A percentile compares a stretch with the other conserved stretches of the same genome.
phyloP scores from a whole-genome alignment of 768 basidiomycete species.

The Boletus insuetus region DNA sequence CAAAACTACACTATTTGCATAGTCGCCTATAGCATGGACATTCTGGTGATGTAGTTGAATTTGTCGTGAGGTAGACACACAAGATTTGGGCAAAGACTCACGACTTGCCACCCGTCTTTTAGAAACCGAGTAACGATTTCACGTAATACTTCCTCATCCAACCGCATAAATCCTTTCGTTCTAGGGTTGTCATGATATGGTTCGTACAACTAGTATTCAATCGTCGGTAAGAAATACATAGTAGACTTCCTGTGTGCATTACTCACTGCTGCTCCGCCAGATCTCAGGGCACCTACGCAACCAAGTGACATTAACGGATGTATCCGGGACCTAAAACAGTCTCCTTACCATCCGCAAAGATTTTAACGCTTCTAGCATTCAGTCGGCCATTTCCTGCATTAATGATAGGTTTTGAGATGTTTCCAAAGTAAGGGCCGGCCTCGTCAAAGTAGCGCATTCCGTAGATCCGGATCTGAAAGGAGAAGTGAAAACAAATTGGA shows the following conservation, averaged over 20 bases:
- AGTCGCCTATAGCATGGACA: constrained; percentile 84
- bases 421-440: constrained; percentile 68
- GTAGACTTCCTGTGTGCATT: neutral
- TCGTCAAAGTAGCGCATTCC: constrained; percentile 76
- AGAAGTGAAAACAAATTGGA: neutral
- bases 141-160: constrained; percentile 55
- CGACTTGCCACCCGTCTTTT: constrained; percentile 87
- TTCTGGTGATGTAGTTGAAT: constrained; percentile 42
- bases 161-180: constrained; percentile 76
- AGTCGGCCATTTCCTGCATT: constrained; percentile 60
- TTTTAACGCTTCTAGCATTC: constrained; percentile 72
- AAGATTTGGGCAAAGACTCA: constrained; percentile 37
- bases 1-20: constrained; percentile 80
- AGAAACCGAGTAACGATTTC: constrained; percentile 68
- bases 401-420: constrained; percentile 53
- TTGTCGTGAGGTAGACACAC: neutral
- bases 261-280: constrained; percentile 84
- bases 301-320: neutral
- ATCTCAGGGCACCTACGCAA: constrained; percentile 72
- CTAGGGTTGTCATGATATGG: constrained; percentile 71
- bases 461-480: constrained; percentile 66
- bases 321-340: neutral
- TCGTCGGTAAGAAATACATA: constrained; percentile 43
- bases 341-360: constrained; percentile 57
- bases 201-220: no score